Evolutionary conservation across 2,329 filamentous ascomycete genomes (phyloP), one percentile per base, ranked within the genome.

Genomic region (Claviceps sp.): DNA sequence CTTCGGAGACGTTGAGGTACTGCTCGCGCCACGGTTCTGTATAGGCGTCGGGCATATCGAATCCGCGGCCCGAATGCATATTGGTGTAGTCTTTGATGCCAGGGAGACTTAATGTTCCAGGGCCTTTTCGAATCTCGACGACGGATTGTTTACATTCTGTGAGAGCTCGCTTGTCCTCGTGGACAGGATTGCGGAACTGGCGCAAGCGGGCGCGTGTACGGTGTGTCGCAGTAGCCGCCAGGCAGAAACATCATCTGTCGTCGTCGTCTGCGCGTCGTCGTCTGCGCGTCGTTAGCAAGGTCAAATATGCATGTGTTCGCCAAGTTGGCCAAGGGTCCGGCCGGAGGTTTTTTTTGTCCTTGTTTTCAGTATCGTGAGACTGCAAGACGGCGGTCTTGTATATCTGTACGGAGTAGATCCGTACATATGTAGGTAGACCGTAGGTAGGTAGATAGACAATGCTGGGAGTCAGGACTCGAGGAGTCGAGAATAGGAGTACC

Each of bases 131-230:
- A 14, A 91, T 82, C 69, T 96, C 89, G 29, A 97, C 89, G n/a
- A 96, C 88, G 17, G 86, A 94, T 71, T 98, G 93, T 72, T 98
- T 98, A 79, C 95, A 98, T 66, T 96, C 88, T 38, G 87, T 89
- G 52, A 98, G 72, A 43, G 95, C 84, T 50, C 91, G 86, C 67
- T 97, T 91, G 72, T 98, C 90, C 68, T 80, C 76, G 59, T 71
- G 67, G 55, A 84, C 72, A 60, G 77, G 61, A 65, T 75, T 74
- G 63, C 75, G 66, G 64, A 88, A 95, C 42, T 79, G 79, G 59
- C 81, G 83, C 67, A 87, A 83, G 47, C 78, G 82, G 42, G 83
- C 87, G 66, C 94, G 85, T 2, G 89, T 77, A 1, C 89, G 80
- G 89, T 42, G 87, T 90, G 59, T 82, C 84, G 63, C 86, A 88